Evolutionary conservation across 345 rosid species (phyloP).

Genomic region (Streptanthus diversifolius): DNA sequence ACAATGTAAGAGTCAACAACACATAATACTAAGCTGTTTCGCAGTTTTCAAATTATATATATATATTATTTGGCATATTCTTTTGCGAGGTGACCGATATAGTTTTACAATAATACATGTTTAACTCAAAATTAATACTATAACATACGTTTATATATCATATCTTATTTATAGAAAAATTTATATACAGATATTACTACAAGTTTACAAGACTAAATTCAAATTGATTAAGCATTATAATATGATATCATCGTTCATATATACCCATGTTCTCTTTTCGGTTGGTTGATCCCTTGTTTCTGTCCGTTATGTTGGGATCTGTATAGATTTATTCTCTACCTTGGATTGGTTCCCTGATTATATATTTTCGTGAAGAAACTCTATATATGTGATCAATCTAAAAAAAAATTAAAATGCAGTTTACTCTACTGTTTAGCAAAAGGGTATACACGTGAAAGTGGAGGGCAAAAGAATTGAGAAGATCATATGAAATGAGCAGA

Average conservation of each 20-base stretch:
- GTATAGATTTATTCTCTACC: neutral
- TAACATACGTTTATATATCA: neutral
- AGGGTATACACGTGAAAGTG: constrained; percentile 12
- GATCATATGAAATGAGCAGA: constrained; percentile 26
- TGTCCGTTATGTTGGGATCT: neutral
- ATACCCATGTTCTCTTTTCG: neutral
- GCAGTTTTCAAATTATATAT: neutral
- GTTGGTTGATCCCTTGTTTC: neutral
- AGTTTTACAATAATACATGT: neutral
- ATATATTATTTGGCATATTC: neutral
- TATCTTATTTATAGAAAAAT: neutral
- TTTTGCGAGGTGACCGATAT: neutral
- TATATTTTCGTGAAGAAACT: neutral
- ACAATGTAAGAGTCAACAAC: neutral
- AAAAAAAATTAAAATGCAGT: neutral
- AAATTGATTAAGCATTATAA: neutral
- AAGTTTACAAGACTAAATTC: neutral
- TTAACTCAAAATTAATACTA: neutral
- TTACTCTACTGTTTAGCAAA: too few relatives aligned
- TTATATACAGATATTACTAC: neutral
- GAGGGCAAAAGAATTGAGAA: constrained; percentile 26
- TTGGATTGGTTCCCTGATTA: neutral
- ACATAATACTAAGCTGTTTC: neutral
- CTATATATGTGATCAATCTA: neutral
- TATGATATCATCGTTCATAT: neutral